Conservation (phyloP, 306 rosid species). For the Medicago lupulina region DNA sequence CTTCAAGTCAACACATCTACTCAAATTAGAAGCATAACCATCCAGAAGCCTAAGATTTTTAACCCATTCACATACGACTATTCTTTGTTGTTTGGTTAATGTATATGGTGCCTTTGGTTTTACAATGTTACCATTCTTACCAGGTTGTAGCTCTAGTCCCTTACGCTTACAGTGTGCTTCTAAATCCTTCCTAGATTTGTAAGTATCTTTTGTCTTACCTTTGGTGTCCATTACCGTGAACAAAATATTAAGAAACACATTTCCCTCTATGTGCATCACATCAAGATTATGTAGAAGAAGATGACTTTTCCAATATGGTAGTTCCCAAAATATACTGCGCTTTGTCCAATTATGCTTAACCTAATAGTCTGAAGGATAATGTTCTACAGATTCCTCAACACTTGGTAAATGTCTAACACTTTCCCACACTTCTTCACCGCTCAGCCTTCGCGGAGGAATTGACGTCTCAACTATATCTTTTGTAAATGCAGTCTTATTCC, state of each 20-base stretch:
- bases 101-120: slow-evolving; percentile 1
- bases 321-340: neutral
- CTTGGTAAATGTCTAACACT: too few relatives aligned
- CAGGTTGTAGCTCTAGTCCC: neutral
- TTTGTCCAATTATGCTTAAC: neutral
- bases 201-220: neutral
- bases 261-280: too few relatives aligned
- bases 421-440: too few relatives aligned
- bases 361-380: neutral
- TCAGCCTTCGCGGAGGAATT: too few relatives aligned
- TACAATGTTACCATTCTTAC: neutral
- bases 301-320: too few relatives aligned
- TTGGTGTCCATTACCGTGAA: neutral
- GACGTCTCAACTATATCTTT: too few relatives aligned
- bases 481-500: too few relatives aligned
- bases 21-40: neutral
- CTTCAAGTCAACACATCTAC: neutral
- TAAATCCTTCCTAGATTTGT: neutral
- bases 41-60: neutral
- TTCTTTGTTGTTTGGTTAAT: neutral
- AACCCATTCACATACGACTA: neutral
- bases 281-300: too few relatives aligned
- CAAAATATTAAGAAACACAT: neutral
- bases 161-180: neutral
- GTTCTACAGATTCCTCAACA: neutral